Evolutionary conservation across 176 grass and related monocot species (phyloP), one percentile per base, ranked within the genome.

Genomic region (Oryza coarctata): DNA sequence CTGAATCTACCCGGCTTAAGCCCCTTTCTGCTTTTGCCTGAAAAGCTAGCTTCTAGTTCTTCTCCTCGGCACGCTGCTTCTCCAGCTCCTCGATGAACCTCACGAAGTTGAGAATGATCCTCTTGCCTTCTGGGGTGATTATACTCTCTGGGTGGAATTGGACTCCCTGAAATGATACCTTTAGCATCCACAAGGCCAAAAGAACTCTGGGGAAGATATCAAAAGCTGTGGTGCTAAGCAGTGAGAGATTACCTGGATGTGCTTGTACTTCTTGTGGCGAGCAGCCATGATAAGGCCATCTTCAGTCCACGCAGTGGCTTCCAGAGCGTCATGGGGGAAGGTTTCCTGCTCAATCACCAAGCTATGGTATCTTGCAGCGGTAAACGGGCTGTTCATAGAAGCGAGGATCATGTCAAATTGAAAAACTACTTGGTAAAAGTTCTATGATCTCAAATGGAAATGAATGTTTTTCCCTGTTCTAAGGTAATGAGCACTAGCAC

Each of bases 71-170:
- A n/a, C 66, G 79, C 62, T 90, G 79, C 68, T 82, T 90, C 66
- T 89, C 84, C 33, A 87, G 62, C 60, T 91, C 87, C 39, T 92
- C 84, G 0, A 98, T 77, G 40, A 82, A 88, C 36, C 86, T 91
- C 12, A 91, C 79, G 3, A 98, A 98, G 84, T 98, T 98, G 62
- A 86, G 77, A 67, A 94, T 85, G 73, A 98, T 93, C 20, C 32
- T 86, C 83, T 94, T 98, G 62, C 95, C 92, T 70, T 98, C 95
- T 33, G 81, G 80, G 34, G 92, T 98, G 55, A 98, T 98, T 47
- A 98, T 94, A 7, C 95, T 98, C 89, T 98, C 95, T 10, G 95
- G 95, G 88, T 94, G 90, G 82, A 98, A 98, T 44, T 98, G 95
- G 60, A 98, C 95, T 22, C 95, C 94, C 94, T 93, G 81, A 86